A percentile compares a stretch with the other conserved stretches of the same genome.
phyloP scores from a whole-genome alignment of 306 rosid species.

The Quercus glauca region DNA sequence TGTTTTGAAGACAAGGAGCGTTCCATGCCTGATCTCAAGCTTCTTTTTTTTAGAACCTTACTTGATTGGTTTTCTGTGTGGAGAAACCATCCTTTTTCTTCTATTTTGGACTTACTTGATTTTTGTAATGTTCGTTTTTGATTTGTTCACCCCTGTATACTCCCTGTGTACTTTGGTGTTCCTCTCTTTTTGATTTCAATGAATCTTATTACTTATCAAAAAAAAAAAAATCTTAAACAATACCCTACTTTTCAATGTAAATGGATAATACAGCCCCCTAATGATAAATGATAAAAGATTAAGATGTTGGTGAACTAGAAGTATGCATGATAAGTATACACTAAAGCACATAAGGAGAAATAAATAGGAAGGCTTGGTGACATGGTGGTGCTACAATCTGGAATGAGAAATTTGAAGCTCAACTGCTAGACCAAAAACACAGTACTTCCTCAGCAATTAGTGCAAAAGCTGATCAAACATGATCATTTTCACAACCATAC shows the following conservation, averaged over 20 bases:
- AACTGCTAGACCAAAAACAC: neutral
- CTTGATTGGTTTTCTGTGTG: too few species aligned
- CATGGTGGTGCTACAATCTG: neutral
- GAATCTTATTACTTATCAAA: too few species aligned
- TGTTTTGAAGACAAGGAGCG: too few species aligned
- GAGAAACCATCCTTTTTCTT: too few species aligned
- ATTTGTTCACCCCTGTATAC: too few species aligned
- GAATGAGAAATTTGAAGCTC: neutral
- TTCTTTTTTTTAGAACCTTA: too few species aligned
- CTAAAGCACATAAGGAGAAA: neutral
- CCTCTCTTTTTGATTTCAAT: too few species aligned
- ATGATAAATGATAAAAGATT: neutral
- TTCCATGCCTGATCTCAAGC: too few species aligned
- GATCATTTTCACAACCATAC: too few species aligned
- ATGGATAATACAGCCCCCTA: neutral
- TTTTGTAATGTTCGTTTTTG: too few species aligned
- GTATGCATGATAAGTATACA: neutral
- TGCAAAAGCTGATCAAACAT: neutral
- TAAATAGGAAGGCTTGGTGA: neutral
- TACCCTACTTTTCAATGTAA: neutral
- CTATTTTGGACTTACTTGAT: too few species aligned
- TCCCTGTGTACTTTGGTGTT: too few species aligned
- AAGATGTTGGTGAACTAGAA: neutral
- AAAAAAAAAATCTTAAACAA: neutral
- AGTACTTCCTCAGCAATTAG: neutral